phyloP scores from a whole-genome alignment of 768 basidiomycete species.

The Kwoniella pini region DNA sequence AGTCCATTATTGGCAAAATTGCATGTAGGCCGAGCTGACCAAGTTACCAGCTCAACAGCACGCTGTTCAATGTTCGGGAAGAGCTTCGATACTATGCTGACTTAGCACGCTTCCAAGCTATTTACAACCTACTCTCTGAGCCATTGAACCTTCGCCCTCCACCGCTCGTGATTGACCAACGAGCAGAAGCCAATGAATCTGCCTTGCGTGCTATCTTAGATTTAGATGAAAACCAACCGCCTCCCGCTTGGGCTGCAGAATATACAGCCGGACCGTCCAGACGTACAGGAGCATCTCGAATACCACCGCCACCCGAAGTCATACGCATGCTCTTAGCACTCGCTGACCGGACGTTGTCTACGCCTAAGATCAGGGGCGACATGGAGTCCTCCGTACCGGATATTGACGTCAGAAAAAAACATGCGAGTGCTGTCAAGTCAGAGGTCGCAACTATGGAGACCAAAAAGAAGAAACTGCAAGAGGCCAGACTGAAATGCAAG shows the following conservation, averaged over 20 bases:
- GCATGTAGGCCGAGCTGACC: neutral
- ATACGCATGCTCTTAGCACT: constrained; percentile 40
- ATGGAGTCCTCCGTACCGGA: constrained; percentile 28
- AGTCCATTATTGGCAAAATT: neutral
- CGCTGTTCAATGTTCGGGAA: constrained; percentile 30
- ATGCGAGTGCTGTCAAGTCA: constrained; percentile 16
- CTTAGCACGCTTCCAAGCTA: constrained; percentile 37
- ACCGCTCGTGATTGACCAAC: constrained; percentile 8
- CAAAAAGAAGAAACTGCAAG: constrained; percentile 32
- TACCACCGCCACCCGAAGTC: constrained; percentile 33
- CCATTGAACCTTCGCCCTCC: constrained; percentile 24
- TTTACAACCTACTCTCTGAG: constrained; percentile 24
- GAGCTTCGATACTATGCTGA: constrained; percentile 46
- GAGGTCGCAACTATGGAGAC: constrained; percentile 17
- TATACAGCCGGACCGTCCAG: constrained; percentile 26
- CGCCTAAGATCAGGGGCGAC: constrained; percentile 25
- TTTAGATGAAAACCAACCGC: constrained; percentile 20
- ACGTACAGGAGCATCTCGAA: constrained; percentile 30
- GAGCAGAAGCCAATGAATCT: constrained; percentile 14
- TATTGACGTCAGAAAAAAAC: constrained; percentile 7
- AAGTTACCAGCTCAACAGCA: constrained; percentile 16
- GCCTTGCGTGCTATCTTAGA: constrained; percentile 30
- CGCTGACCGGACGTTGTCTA: constrained; percentile 29
- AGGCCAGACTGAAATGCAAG: constrained; percentile 18
- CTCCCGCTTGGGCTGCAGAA: constrained; percentile 32